Base-by-base conservation (phyloP, 164 flowering plant genomes). In the Vitis rupestris region DNA sequence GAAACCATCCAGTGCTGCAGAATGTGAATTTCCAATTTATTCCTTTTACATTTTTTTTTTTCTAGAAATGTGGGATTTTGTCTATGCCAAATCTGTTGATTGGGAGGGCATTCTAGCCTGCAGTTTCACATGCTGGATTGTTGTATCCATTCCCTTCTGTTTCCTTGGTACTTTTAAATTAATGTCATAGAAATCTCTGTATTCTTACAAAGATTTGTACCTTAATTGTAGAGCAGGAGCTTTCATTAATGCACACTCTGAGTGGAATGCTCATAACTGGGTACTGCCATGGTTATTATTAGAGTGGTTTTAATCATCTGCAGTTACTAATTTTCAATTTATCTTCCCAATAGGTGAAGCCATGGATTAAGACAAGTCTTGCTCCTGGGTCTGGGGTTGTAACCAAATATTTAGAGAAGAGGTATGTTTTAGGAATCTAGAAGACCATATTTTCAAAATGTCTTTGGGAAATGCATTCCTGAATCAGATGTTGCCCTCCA, bases 361-460 rank as follows among this genome's bases (percentile, higher is more conserved):
- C 97, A 61, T 92, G 97, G 97, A 72, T 92, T 49, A 92, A 90
- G 73, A 92, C 97, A 65, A 90, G 94, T 72, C 93, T 92, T 79
- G 97, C 94, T 31, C 94, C 94, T 31, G 94, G 97, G 55, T 92
- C 95, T 74, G 97, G 92, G 23, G 95, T 90, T 17, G 97, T 88
- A 48, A 90, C 93, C n/a, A 92, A 90, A 75, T 92, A 92, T 79
- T 77, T 92, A 80, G 80, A 74, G n/a, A 73, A 85, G 59, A 92
- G 97, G 97, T 90, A 81, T 57, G 37, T 68, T 54, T 56, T 54
- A 8, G 7, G 54, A 10, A 50, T 64, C 13, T 55, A 15, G 0
- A 14, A 10, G n/a, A n/a, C 10, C 10, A 50, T 49, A 17, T 63
- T 13, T 47, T 55, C 11, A 17, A 11, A 53, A 53, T 10, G 0